phyloP scores from a whole-genome alignment of 345 rosid genomes.

The rapeseed (Brassica napus) region DNA sequence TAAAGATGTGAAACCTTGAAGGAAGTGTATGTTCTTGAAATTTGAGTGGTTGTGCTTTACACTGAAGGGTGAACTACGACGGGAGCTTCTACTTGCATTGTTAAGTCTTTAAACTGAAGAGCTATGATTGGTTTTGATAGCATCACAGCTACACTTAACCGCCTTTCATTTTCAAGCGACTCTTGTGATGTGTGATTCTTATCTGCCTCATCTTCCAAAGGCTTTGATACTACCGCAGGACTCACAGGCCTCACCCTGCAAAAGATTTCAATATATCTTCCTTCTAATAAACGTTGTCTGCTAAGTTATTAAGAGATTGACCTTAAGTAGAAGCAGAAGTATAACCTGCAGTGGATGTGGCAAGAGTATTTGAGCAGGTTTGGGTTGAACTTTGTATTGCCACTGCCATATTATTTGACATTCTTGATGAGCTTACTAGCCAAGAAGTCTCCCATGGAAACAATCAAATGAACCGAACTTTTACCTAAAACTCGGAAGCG shows the following conservation, averaged over 20 bases:
- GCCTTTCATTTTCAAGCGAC: slow-evolving; percentile 35
- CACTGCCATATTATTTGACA: slow-evolving; percentile 56
- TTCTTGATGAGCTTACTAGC: slow-evolving; percentile 17
- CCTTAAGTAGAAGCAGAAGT: background rate
- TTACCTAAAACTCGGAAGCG: slow-evolving; percentile 93
- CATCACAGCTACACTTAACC: slow-evolving; percentile 60
- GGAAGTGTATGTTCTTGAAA: slow-evolving; percentile 31
- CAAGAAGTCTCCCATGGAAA: background rate
- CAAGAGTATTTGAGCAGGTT: slow-evolving; percentile 83
- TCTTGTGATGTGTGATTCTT: slow-evolving; percentile 22
- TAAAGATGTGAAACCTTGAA: slow-evolving; percentile 35
- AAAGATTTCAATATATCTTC: background rate
- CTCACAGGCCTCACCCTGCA: slow-evolving; percentile 59
- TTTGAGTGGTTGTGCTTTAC: slow-evolving; percentile 16
- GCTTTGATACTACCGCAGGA: slow-evolving; percentile 56
- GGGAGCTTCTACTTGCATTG: slow-evolving; percentile 89
- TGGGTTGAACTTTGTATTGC: slow-evolving; percentile 62
- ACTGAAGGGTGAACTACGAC: slow-evolving; percentile 39
- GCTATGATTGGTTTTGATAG: slow-evolving; percentile 79
- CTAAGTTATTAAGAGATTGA: background rate
- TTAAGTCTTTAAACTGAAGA: slow-evolving; percentile 65
- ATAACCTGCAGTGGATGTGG: slow-evolving; percentile 80
- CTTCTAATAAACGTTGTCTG: background rate
- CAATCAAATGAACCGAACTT: slow-evolving; percentile 2
- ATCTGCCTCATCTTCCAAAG: slow-evolving; percentile 38